A percentile compares a stretch with the other conserved stretches of the same genome.
Evolutionary conservation across 148 eudicot species (phyloP).

Genomic region (Pouteria glomerata): DNA sequence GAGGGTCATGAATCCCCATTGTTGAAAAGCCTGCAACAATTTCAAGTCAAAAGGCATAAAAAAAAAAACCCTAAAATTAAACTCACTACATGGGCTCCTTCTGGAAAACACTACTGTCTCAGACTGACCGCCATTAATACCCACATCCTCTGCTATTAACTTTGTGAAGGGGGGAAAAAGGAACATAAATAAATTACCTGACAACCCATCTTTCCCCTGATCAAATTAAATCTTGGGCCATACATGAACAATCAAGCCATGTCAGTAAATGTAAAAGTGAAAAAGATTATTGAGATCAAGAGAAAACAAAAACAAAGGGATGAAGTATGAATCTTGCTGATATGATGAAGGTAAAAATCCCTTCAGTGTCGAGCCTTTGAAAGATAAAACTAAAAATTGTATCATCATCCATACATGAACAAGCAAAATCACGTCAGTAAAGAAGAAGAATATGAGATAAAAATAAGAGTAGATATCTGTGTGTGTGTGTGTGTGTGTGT

Average conservation of each 20-base stretch:
- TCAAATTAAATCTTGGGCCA: no score
- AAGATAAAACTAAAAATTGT: background rate
- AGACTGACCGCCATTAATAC: slow-evolving; percentile 6
- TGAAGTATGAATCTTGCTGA: background rate
- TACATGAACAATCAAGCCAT: no score
- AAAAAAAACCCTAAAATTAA: background rate
- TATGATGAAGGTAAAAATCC: background rate
- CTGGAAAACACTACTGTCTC: background rate
- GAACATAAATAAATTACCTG: background rate
- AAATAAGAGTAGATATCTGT: background rate
- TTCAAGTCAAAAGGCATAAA: slow-evolving; percentile 23
- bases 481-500: no score
- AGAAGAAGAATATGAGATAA: background rate
- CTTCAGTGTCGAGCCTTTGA: no score
- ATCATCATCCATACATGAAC: background rate
- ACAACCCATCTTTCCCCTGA: background rate
- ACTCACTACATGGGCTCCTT: background rate
- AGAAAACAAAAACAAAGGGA: no score
- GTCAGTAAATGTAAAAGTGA: no score
- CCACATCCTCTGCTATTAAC: background rate
- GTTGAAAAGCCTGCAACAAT: slow-evolving; percentile 25
- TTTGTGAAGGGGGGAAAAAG: no score
- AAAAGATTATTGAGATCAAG: no score
- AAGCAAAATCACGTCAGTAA: background rate
- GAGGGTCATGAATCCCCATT: slow-evolving; percentile 10